phyloP scores from a whole-genome alignment of 192 early-diverging fungal species.

The Allomyces macrogynus region DNA sequence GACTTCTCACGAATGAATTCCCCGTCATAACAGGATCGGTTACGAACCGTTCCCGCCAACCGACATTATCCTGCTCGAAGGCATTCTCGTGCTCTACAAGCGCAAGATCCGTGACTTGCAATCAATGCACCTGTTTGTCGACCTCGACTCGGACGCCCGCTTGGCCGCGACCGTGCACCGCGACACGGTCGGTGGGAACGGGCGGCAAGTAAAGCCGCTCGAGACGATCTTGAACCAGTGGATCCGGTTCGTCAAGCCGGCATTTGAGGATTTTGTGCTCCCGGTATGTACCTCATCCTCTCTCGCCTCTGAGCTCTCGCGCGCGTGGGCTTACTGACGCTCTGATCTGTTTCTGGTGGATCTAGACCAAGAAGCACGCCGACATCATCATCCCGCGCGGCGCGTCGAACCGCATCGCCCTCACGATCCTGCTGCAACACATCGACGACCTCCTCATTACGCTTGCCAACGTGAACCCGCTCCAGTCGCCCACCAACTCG shows the following conservation, averaged over 20 bases:
- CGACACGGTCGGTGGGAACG: not conserved
- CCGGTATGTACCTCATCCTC: too few species aligned
- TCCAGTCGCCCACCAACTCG: too few species aligned
- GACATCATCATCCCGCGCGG: conserved; percentile 56
- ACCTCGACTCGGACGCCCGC: conserved; percentile 64
- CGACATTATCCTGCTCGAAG: conserved; percentile 55
- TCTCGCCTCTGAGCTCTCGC: too few species aligned
- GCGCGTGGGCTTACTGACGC: too few species aligned
- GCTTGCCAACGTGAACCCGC: not conserved
- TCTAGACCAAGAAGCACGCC: conserved; percentile 47
- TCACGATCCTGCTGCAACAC: conserved; percentile 38
- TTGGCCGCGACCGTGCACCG: conserved; percentile 24
- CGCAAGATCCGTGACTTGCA: conserved; percentile 38
- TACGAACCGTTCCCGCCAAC: conserved; percentile 4
- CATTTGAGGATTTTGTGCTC: conserved; percentile 72
- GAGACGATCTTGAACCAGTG: conserved; percentile 45
- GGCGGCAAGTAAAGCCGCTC: conserved; percentile 10
- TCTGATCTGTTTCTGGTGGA: conserved; percentile 6
- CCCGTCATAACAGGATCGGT: not conserved
- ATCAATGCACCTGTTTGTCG: conserved; percentile 64
- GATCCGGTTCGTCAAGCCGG: conserved; percentile 56
- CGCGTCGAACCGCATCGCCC: conserved; percentile 34
- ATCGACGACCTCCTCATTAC: not conserved
- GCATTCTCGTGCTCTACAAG: conserved; percentile 57
- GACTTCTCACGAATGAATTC: too few species aligned